Evolutionary conservation across 352 stramenopile genomes (phyloP).

Genomic region (Globisporangium paroecandrum): DNA sequence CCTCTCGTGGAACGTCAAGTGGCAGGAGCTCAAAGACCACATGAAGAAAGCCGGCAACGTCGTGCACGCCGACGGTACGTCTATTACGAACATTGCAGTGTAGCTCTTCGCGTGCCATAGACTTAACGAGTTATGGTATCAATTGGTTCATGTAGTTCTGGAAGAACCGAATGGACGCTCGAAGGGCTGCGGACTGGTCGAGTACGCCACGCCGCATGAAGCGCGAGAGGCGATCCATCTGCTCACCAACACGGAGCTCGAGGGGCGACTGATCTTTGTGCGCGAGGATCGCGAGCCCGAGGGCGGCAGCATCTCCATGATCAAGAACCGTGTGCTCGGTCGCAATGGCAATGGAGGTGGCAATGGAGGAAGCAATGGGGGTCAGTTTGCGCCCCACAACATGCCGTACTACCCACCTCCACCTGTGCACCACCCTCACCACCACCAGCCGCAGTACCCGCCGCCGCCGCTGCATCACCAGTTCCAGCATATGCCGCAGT

Average conservation of each 20-base stretch:
- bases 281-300: conserved; percentile 81
- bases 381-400: neutral
- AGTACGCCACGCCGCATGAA: conserved; percentile 64
- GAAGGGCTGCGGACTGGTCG: conserved; percentile 85
- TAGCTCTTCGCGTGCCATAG: neutral
- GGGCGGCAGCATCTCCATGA: conserved; percentile 64
- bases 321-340: conserved; percentile 37
- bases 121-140: neutral
- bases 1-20: conserved; percentile 90
- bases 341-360: neutral
- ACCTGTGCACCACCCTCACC: conserved; percentile 5
- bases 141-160: conserved; percentile 37
- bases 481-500: conserved; percentile 3
- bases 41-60: conserved; percentile 87
- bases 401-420: conserved; percentile 10
- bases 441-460: conserved; percentile 4
- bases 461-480: conserved; percentile 4
- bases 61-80: conserved; percentile 70
- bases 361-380: neutral
- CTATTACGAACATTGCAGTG: neutral
- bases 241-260: conserved; percentile 92
- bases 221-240: conserved; percentile 84
- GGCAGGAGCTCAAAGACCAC: conserved; percentile 96
- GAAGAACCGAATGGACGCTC: conserved; percentile 84
- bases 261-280: conserved; percentile 87